Base-by-base conservation (phyloP, 495 filamentous ascomycete genomes). In the Penicillium mononematosum region DNA sequence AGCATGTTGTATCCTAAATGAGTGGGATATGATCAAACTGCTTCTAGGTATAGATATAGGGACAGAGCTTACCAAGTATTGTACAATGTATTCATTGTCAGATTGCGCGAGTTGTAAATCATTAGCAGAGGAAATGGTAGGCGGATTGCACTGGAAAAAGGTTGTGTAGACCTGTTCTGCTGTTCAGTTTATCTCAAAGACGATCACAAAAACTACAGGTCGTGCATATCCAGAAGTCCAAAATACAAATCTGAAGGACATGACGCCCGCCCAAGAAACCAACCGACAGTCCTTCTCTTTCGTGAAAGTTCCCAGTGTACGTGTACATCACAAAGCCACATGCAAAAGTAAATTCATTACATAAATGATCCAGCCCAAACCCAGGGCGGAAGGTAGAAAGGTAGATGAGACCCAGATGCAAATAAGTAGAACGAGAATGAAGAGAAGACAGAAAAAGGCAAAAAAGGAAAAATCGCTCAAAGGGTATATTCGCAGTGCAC, bases 401-500 rank as follows among this genome's bases (percentile, higher is more conserved):
- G 19, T 20, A 46, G 19, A 45, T 45, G 31, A 27, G 17, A 45
- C 29, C 38, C 39, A 54, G 3, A 45, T 36, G 51, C 29, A 36
- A 38, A 45, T 27, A 45, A 5, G 9, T 10, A 36, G 25, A 34
- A 24, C 3, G 6, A n/a, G 36, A 17, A 39, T 17, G n/a, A 39
- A n/a, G 6, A 39, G 5, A n/a, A 39, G 16, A 39, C 14, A 16
- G 34, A 45, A 36, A 34, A 36, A 25, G 45, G 1, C 34, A 36
- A n/a, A 25, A 25, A 53, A 72, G 64, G 66, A 62, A 54, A 68
- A 68, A 60, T 60, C 66, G 66, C 68, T 71, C 62, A 71, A 69
- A 66, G 68, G 68, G 68, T 71, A 71, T 71, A 71, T 60, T 68
- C 68, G 66, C 67, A 62, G 69, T 66, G 65, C 62, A 66, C 60